Percentiles rank a stretch among this genome's conserved stretches.
Conservation (phyloP, 169 alveolate genomes). For the Theileria sp. region DNA sequence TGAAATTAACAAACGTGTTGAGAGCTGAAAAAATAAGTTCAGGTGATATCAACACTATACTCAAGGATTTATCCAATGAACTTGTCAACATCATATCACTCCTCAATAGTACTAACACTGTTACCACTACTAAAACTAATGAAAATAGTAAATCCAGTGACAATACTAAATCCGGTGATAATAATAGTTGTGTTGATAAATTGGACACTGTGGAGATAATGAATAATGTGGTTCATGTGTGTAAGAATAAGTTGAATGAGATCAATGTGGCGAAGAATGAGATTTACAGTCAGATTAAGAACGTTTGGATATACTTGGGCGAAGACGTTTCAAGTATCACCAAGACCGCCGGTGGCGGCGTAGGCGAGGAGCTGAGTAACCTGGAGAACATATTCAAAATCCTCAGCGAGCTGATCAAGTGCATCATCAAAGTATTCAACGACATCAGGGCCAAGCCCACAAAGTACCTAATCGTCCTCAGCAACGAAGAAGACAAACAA, state of each 20-base stretch:
- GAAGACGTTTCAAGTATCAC: conserved; percentile 36
- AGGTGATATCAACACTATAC: conserved; percentile 36
- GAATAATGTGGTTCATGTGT: conserved; percentile 17
- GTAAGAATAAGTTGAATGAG: conserved; percentile 27
- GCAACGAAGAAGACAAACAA: conserved; percentile 38
- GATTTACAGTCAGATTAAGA: conserved; percentile 15
- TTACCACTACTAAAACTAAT: neutral
- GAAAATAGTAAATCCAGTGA: neutral
- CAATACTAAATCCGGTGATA: neutral
- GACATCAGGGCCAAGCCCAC: conserved; percentile 50
- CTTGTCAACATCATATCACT: conserved; percentile 19
- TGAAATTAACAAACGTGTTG: conserved; percentile 31
- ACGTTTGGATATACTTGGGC: conserved; percentile 56
- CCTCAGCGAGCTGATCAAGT: conserved; percentile 52
- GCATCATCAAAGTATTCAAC: conserved; percentile 29
- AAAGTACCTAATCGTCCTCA: conserved; percentile 56
- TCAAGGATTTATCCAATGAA: conserved; percentile 51
- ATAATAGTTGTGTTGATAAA: too few relatives aligned
- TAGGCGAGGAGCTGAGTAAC: neutral
- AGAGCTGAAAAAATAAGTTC: conserved; percentile 54
- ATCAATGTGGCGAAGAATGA: conserved; percentile 13
- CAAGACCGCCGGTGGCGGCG: neutral
- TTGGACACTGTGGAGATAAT: neutral
- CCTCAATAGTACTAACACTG: neutral
- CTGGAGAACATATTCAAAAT: conserved; percentile 59